These are phyloP conservation scores for Lepiota venenata DNA, from an alignment of 768 basidiomycete genomes.

Conservation along the genomic window DNA sequence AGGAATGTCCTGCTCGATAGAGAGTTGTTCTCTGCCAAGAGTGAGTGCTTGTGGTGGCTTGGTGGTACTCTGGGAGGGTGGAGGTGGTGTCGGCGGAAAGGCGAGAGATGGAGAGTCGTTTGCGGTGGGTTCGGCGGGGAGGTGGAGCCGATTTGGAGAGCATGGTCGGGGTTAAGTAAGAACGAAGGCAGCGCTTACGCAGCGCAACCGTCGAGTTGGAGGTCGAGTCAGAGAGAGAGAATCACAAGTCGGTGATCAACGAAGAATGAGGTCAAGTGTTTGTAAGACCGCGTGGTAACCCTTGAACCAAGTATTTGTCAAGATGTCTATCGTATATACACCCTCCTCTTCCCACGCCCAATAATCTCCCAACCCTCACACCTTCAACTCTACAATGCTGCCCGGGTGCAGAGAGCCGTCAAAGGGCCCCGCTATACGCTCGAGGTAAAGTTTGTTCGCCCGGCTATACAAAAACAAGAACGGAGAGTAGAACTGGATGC, in stretches of 20 bases:
- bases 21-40: constrained; percentile 10
- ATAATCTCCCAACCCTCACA: neutral
- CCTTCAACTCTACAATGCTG: neutral
- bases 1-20: constrained; percentile 24
- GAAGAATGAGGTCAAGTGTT: constrained; percentile 22
- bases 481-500: constrained; percentile 57
- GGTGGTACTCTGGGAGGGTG: constrained; percentile 62
- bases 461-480: constrained; percentile 27
- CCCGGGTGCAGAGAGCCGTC: constrained; percentile 22
- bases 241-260: neutral
- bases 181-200: constrained; percentile 2
- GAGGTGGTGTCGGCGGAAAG: constrained; percentile 66
- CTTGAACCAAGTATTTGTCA: neutral
- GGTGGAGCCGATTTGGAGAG: constrained; percentile 16
- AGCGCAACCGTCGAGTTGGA: constrained; percentile 18
- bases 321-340: neutral
- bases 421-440: constrained; percentile 53
- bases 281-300: constrained; percentile 15
- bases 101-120: constrained; percentile 51
- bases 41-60: constrained; percentile 9
- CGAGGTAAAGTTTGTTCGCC: constrained; percentile 31
- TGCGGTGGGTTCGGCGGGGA: constrained; percentile 44
- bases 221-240: constrained; percentile 5
- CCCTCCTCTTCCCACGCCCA: neutral
- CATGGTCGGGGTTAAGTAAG: constrained; percentile 15